phyloP scores from a whole-genome alignment of 805 yeast genomes.

The Candida sanyiensis region DNA sequence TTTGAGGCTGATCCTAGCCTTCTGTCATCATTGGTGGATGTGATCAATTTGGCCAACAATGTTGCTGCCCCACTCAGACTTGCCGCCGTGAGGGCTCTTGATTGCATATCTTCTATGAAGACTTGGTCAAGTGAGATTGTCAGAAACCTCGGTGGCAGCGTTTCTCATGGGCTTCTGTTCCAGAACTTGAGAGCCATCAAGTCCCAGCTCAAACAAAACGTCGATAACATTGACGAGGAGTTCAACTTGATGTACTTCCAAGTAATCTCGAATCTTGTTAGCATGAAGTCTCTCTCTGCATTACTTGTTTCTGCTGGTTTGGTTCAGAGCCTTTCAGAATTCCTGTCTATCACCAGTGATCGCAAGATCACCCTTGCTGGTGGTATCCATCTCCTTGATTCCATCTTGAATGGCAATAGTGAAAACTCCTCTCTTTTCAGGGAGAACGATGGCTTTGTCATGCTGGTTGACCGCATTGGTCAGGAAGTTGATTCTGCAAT shows the following conservation, averaged over 20 bases:
- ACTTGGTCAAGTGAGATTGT: constrained; percentile 73
- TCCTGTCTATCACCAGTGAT: constrained; percentile 47
- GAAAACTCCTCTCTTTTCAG: constrained; percentile 61
- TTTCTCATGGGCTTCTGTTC: constrained; percentile 76
- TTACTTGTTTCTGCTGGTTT: constrained; percentile 73
- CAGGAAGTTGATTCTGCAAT: constrained; percentile 63
- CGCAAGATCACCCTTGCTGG: constrained; percentile 55
- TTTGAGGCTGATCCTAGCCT: constrained; percentile 70
- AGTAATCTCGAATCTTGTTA: constrained; percentile 56
- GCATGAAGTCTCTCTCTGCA: constrained; percentile 46
- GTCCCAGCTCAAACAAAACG: constrained; percentile 41
- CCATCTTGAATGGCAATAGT: constrained; percentile 32
- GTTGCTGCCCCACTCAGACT: constrained; percentile 50
- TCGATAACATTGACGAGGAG: constrained; percentile 39
- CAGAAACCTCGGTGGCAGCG: constrained; percentile 76
- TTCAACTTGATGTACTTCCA: constrained; percentile 47
- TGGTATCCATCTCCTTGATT: constrained; percentile 47
- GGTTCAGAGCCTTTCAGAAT: constrained; percentile 56
- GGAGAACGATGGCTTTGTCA: constrained; percentile 57
- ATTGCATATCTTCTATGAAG: constrained; percentile 59
- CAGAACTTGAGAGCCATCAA: constrained; percentile 64
- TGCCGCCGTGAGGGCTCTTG: constrained; percentile 61
- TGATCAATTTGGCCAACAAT: constrained; percentile 59
- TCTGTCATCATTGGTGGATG: constrained; percentile 61
- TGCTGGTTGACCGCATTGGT: constrained; percentile 53